phyloP scores from a whole-genome alignment of 768 basidiomycete species.

The Podaxis sp. region DNA sequence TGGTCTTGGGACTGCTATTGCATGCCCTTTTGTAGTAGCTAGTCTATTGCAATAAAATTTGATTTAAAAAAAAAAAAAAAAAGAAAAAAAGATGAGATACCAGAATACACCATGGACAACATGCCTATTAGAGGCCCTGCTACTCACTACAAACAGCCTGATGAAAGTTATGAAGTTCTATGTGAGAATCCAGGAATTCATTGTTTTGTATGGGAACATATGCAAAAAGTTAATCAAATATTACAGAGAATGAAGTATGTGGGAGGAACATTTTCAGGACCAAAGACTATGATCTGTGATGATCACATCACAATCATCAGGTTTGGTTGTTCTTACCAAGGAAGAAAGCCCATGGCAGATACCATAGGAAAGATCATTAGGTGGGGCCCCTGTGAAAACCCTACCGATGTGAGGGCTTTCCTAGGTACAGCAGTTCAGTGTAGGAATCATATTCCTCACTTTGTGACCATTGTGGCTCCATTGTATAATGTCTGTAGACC shows the following conservation, averaged over 20 bases:
- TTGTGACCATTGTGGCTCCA: no score
- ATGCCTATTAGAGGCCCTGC: slow-evolving; percentile 30
- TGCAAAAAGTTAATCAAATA: slow-evolving; percentile 29
- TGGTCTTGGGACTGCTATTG: no score
- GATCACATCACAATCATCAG: no score
- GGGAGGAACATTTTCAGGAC: slow-evolving; percentile 11
- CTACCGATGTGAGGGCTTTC: not conserved
- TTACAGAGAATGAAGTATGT: slow-evolving; percentile 25
- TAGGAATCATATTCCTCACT: not conserved
- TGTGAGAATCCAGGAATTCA: slow-evolving; percentile 31
- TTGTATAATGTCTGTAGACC: no score
- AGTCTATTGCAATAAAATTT: no score
- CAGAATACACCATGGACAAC: slow-evolving; percentile 32
- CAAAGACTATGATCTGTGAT: not conserved
- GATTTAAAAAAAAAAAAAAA: no score
- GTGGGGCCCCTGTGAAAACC: no score
- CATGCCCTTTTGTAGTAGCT: no score
- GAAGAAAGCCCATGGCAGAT: no score
- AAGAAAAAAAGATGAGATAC: no score
- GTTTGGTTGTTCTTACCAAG: no score
- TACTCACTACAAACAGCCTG: slow-evolving; percentile 24
- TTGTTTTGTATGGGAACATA: slow-evolving; percentile 38
- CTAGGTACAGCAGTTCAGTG: not conserved
- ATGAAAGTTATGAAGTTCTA: slow-evolving; percentile 30
- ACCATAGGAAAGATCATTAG: not conserved